Evolutionary conservation across 176 grass and related monocot species (phyloP).

Genomic region (Eragrostis nindensis): DNA sequence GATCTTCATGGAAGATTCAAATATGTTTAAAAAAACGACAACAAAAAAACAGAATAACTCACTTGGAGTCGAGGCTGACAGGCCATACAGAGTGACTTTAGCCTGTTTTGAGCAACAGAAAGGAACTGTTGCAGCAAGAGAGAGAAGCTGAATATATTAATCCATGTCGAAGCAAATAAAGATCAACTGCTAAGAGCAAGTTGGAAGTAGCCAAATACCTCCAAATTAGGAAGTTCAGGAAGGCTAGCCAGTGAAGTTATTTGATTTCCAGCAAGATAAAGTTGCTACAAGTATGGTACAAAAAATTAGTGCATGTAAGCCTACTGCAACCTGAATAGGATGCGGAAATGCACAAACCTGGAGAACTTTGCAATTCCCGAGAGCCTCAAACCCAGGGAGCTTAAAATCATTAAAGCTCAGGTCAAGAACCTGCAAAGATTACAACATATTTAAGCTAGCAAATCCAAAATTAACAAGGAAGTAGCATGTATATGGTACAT

Average conservation of each 20-base stretch:
- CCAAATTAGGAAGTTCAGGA: constrained; percentile 90
- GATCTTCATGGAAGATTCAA: constrained; percentile 3
- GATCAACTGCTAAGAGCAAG: constrained; percentile 31
- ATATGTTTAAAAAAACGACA: constrained; percentile 19
- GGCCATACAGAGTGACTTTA: constrained; percentile 84
- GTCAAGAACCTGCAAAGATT: constrained; percentile 84
- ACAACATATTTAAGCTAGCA: constrained; percentile 13
- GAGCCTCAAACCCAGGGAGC: constrained; percentile 78
- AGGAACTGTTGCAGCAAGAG: constrained; percentile 78
- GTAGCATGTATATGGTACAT: constrained; percentile 2
- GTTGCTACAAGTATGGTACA: constrained; percentile 77
- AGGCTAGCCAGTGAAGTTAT: constrained; percentile 90
- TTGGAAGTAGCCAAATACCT: constrained; percentile 64
- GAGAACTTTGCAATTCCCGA: constrained; percentile 84
- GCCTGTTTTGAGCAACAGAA: constrained; percentile 93
- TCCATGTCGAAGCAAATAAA: constrained; percentile 34
- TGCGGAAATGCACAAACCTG: constrained; percentile 60
- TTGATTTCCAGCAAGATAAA: constrained; percentile 99
- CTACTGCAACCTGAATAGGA: constrained; percentile 36
- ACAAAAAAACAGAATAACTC: constrained; percentile 33
- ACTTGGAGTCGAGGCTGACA: constrained; percentile 90
- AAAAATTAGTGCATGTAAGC: constrained; percentile 49
- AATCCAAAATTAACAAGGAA: constrained; percentile 30
- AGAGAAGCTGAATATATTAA: constrained; percentile 33
- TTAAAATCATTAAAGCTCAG: constrained; percentile 99